Conservation (phyloP, 371 early-diverging fungal species). For the Thermomucor indicae-seudaticae region DNA sequence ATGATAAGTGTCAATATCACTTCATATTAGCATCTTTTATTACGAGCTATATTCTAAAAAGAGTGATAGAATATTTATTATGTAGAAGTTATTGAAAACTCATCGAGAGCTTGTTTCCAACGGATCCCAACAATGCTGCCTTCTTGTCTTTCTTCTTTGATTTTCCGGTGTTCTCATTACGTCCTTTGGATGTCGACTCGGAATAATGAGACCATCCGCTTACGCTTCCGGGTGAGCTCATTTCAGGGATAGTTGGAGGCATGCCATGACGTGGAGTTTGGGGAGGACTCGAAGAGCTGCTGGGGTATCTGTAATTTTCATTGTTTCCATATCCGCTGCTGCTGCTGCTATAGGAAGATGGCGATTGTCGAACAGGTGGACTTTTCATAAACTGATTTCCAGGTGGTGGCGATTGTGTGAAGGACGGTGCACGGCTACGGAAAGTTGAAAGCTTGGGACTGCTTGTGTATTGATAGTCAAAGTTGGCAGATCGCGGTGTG, state of each 20-base stretch:
- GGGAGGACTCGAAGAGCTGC: constrained; percentile 2
- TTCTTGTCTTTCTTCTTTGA: constrained; percentile 28
- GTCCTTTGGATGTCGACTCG: not conserved
- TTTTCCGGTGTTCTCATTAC: constrained; percentile 21
- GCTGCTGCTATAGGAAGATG: not conserved
- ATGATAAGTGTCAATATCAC: no score
- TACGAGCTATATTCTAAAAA: no score
- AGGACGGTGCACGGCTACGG: constrained; percentile 1
- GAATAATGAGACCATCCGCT: constrained; percentile 3
- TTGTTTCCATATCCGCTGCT: no score
- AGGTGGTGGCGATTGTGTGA: not conserved
- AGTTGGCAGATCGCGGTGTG: constrained; percentile 1
- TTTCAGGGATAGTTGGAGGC: not conserved
- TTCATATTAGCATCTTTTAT: no score
- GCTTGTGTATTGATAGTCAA: not conserved
- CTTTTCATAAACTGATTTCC: not conserved
- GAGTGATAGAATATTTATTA: no score
- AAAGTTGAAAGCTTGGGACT: not conserved
- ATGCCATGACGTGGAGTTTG: constrained; percentile 7
- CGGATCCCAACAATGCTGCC: constrained; percentile 32
- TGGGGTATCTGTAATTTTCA: no score
- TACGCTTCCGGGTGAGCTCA: not conserved
- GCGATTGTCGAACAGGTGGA: not conserved
- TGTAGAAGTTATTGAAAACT: constrained; percentile 10
- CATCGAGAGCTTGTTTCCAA: constrained; percentile 35